These are phyloP conservation scores for thale cress (Arabidopsis thaliana) DNA, from an alignment of 345 rosid genomes.

Conservation along the genomic window DNA sequence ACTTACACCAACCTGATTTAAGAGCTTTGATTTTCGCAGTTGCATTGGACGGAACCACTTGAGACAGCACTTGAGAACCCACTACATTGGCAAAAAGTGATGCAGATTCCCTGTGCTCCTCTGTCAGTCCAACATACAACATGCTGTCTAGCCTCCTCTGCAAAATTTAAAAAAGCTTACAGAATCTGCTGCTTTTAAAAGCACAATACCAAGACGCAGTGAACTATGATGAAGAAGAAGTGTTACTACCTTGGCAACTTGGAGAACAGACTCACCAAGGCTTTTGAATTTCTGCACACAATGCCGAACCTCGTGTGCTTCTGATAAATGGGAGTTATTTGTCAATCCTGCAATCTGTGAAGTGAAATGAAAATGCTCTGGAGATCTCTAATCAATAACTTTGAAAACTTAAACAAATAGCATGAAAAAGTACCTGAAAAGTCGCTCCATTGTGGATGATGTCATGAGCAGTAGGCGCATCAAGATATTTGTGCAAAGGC, in stretches of 20 bases:
- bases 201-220: conserved; percentile 18
- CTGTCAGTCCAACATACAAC: conserved; percentile 95
- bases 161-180: conserved; percentile 59
- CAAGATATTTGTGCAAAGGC: conserved; percentile 80
- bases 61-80: conserved; percentile 90
- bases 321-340: conserved; percentile 76
- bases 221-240: conserved; percentile 24
- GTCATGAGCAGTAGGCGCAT: conserved; percentile 75
- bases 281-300: conserved; percentile 74
- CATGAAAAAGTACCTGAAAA: conserved; percentile 66
- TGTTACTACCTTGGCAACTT: conserved; percentile 82
- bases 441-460: conserved; percentile 94
- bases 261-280: conserved; percentile 80
- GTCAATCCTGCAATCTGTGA: conserved; percentile 94
- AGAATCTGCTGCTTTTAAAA: conserved; percentile 47
- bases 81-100: conserved; percentile 90
- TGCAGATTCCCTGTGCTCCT: conserved; percentile 93
- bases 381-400: conserved; percentile 33
- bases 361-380: conserved; percentile 45
- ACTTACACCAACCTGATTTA: conserved; percentile 45
- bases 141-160: conserved; percentile 95
- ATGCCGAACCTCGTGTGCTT: conserved; percentile 82
- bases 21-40: conserved; percentile 42
- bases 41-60: conserved; percentile 48
- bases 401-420: conserved; percentile 17